Evolutionary conservation across 2,329 filamentous ascomycete genomes (phyloP), one percentile per base, ranked within the genome.

Genomic region (Neonectria ditissima): DNA sequence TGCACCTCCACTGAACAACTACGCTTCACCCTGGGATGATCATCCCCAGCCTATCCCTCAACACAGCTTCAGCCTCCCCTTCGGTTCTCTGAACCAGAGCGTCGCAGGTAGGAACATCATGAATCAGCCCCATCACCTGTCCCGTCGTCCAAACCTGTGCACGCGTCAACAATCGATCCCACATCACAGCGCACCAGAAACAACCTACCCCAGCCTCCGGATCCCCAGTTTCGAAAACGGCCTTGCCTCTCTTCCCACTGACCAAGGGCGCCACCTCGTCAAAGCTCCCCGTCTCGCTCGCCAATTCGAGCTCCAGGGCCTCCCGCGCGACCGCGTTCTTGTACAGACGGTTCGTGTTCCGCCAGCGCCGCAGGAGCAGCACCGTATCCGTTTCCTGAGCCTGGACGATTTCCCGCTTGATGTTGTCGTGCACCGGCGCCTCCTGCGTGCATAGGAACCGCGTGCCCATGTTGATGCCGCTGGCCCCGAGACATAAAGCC

Each of bases 401-500:
- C 59, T 89, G 86, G 53, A 97, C 94, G 74, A 99, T 99, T 70
- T 92, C 86, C 79, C 97, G 86, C 86, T 99, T 99, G 83, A 99
- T 93, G 71, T 97, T 97, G 52, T 88, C 78, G 81, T 99, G 96
- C 68, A 99, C 92, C 1, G 96, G 96, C 14, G 94, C 90, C 80
- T 98, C 96, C 47, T 95, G 85, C 0, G 96, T 98, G 82, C 92
- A 95, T 92, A 99, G 97, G 83, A 98, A 99, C 44, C 96, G 86
- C 10, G 96, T 99, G 62, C 96, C 96, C 96, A 99, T 99, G 82
- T 99, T 99, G 81, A 98, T 90, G 67, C 96, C 96, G 78, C 93
- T 92, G 0, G 96, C 96, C 34, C 96, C 96, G 13, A 99, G 86
- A 41, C 91, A 91, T 71, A 99, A 83, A 8, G 96, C 96, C 2